phyloP scores from a whole-genome alignment of 345 rosid species.

The Euphorbia tirucalli region DNA sequence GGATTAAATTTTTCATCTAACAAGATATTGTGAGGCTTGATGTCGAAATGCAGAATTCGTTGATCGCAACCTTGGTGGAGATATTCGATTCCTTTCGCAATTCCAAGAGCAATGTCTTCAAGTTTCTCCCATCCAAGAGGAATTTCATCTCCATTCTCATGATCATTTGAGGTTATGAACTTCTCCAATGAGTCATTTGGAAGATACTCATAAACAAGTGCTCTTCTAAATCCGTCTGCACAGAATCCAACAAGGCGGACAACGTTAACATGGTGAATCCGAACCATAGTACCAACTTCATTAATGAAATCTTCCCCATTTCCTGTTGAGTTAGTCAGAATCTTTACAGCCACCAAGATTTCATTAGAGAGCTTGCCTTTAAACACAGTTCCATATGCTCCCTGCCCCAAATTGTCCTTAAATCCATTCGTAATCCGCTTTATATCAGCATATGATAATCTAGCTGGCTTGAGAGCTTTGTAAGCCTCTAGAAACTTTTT shows the following conservation, averaged over 20 bases:
- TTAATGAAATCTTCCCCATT: constrained; percentile 29
- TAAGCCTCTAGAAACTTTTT: constrained; percentile 27
- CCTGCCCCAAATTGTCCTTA: constrained; percentile 23
- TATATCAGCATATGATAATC: constrained; percentile 21
- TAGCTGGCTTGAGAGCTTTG: constrained; percentile 18
- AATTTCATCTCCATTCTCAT: not conserved
- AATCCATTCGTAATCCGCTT: constrained; percentile 23
- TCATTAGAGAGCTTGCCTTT: constrained; percentile 27
- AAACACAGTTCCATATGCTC: constrained; percentile 27
- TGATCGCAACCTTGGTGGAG: constrained; percentile 32
- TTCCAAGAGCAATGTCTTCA: constrained; percentile 25
- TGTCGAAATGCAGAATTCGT: constrained; percentile 28
- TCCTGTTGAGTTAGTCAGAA: constrained; percentile 17
- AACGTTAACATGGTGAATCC: constrained; percentile 27
- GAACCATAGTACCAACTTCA: constrained; percentile 29
- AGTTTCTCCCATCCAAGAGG: constrained; percentile 19
- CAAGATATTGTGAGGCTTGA: constrained; percentile 27
- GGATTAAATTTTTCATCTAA: constrained; percentile 21
- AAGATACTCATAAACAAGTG: constrained; percentile 25
- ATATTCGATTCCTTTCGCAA: constrained; percentile 24
- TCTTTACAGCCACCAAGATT: constrained; percentile 27
- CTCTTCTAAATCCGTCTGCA: constrained; percentile 32
- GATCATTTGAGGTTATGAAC: constrained; percentile 14
- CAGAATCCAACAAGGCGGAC: constrained; percentile 25
- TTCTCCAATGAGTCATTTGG: constrained; percentile 20